phyloP scores from a whole-genome alignment of 2,329 filamentous ascomycete species.

The Fusarium albidum region DNA sequence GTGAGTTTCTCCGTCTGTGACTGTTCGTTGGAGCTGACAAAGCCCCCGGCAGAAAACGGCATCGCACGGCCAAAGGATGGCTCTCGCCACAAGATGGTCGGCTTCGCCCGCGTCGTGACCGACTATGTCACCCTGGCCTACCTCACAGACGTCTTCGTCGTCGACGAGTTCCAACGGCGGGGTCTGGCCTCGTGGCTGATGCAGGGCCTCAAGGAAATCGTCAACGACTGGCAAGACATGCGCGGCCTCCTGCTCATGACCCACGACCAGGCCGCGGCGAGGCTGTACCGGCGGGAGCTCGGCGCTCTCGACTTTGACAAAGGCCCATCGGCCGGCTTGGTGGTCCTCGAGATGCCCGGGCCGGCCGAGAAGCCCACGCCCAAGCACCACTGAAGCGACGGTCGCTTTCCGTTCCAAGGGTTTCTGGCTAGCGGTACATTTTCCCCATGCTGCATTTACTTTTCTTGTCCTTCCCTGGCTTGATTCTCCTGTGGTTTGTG shows the following conservation, averaged over 20 bases:
- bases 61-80: constrained; percentile 42
- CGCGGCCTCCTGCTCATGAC: constrained; percentile 66
- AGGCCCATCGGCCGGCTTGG: constrained; percentile 49
- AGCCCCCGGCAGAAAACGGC: constrained; percentile 42
- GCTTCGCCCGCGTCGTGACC: constrained; percentile 67
- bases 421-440: constrained; percentile 26
- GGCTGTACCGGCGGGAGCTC: constrained; percentile 58
- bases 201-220: constrained; percentile 63
- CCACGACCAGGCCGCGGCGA: constrained; percentile 48
- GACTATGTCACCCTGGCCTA: constrained; percentile 75
- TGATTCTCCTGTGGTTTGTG: constrained; percentile 18
- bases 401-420: constrained; percentile 18
- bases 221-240: constrained; percentile 65
- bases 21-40: constrained; percentile 14
- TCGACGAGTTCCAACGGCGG: constrained; percentile 64
- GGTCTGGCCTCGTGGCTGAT: constrained; percentile 74
- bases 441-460: constrained; percentile 14
- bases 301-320: constrained; percentile 55
- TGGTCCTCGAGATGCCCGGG: constrained; percentile 53
- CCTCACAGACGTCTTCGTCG: constrained; percentile 72
- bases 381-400: constrained; percentile 38
- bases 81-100: constrained; percentile 47
- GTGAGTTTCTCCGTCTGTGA: constrained; percentile 35
- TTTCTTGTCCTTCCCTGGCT: constrained; percentile 13
- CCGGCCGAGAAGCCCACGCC: constrained; percentile 47